These are phyloP conservation scores for Flammula alnicola DNA, from an alignment of 1,284 basidiomycete species.

Conservation along the genomic window DNA sequence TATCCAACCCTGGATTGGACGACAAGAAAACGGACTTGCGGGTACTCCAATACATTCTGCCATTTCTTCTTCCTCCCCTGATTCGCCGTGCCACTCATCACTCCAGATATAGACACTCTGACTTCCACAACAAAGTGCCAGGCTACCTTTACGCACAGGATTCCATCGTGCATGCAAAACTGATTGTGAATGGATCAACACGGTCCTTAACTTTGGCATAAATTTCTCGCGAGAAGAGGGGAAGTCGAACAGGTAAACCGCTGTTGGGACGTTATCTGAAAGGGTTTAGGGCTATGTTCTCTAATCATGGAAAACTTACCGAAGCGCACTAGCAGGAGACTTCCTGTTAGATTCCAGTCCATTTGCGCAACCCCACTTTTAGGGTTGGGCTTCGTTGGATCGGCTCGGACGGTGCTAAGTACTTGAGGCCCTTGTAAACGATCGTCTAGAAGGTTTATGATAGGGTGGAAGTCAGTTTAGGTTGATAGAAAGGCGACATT, in stretches of 20 bases:
- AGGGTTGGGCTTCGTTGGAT: conserved; percentile 62
- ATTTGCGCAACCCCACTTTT: conserved; percentile 71
- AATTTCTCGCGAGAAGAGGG: conserved; percentile 57
- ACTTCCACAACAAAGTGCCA: conserved; percentile 71
- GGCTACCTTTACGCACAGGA: conserved; percentile 69
- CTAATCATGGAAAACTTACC: conserved; percentile 42
- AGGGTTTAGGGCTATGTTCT: not conserved
- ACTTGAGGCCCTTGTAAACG: conserved; percentile 61
- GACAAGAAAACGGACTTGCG: conserved; percentile 55
- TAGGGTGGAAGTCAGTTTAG: not conserved
- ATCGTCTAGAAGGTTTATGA: conserved; percentile 57
- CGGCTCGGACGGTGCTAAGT: conserved; percentile 51
- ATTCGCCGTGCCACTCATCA: conserved; percentile 74
- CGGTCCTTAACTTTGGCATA: conserved; percentile 61
- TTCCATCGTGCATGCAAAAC: conserved; percentile 77
- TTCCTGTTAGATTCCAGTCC: conserved; percentile 79
- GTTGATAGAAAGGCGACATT: not conserved
- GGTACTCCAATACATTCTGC: conserved; percentile 84
- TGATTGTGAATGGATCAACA: conserved; percentile 65
- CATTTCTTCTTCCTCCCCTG: conserved; percentile 64
- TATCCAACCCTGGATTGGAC: not conserved
- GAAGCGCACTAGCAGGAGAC: conserved; percentile 71
- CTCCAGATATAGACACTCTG: conserved; percentile 81
- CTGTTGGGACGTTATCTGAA: conserved; percentile 64
- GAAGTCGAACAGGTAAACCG: conserved; percentile 66